Percentiles rank a stretch among this genome's conserved stretches.
Evolutionary conservation across 768 basidiomycete genomes (phyloP).

Genomic region (Boletus fagicola): DNA sequence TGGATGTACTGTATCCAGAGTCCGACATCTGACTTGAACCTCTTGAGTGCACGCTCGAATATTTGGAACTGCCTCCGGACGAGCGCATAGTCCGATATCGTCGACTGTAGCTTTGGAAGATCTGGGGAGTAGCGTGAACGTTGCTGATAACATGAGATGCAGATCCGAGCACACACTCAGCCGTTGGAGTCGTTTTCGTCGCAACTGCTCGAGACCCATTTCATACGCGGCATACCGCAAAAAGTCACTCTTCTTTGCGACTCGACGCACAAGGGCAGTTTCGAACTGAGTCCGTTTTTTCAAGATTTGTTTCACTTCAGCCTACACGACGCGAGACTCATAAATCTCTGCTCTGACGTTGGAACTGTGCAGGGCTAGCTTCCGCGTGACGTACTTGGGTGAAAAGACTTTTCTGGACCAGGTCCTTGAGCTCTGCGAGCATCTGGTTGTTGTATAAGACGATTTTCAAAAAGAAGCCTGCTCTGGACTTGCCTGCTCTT

Average conservation of each 20-base stretch:
- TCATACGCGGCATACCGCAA: conserved; percentile 91
- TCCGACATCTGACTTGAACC: conserved; percentile 83
- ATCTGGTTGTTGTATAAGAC: conserved; percentile 47
- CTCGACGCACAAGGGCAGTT: conserved; percentile 75
- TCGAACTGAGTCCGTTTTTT: conserved; percentile 83
- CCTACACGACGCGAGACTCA: conserved; percentile 38
- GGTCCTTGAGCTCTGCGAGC: conserved; percentile 93
- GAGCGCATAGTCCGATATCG: conserved; percentile 82
- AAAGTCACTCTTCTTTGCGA: conserved; percentile 85
- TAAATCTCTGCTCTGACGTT: conserved; percentile 1
- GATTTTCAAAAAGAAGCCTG: not conserved
- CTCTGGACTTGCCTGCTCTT: conserved; percentile 67
- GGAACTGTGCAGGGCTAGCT: not conserved
- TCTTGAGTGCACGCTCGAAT: conserved; percentile 84
- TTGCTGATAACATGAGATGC: not conserved
- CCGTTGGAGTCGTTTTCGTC: conserved; percentile 70
- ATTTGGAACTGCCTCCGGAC: conserved; percentile 84
- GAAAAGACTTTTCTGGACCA: conserved; percentile 82
- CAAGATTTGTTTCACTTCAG: conserved; percentile 82
- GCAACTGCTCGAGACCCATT: conserved; percentile 80
- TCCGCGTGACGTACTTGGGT: conserved; percentile 53
- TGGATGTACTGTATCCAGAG: conserved; percentile 90
- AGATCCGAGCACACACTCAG: conserved; percentile 49
- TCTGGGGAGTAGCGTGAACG: conserved; percentile 21
- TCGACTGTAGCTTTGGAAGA: conserved; percentile 40